phyloP scores from a whole-genome alignment of 148 eudicot genomes.

The Camellia lanceoleosa region DNA sequence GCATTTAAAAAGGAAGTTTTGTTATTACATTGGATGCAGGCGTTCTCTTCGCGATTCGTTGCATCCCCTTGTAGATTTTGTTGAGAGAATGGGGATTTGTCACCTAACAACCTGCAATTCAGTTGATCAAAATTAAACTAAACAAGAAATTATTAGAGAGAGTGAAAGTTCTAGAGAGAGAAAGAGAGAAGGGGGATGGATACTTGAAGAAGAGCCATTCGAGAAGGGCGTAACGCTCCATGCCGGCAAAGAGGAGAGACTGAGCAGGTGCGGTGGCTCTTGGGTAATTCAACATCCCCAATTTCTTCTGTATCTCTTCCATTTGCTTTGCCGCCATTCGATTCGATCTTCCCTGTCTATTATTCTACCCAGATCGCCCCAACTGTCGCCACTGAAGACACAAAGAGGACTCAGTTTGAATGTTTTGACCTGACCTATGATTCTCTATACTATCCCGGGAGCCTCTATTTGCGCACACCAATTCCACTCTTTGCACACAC shows the following conservation, averaged over 20 bases:
- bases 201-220: slow-evolving; percentile 99
- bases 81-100: slow-evolving; percentile 91
- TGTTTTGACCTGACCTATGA: too few species aligned
- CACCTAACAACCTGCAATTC: slow-evolving; percentile 69
- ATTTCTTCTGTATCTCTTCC: slow-evolving; percentile 91
- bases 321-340: slow-evolving; percentile 87
- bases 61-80: slow-evolving; percentile 84
- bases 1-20: neutral
- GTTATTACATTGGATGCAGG: slow-evolving; percentile 80
- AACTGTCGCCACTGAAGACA: neutral
- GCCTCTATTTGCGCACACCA: too few species aligned
- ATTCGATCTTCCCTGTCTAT: neutral
- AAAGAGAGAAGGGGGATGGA: neutral
- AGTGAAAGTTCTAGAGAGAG: neutral
- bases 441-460: too few species aligned
- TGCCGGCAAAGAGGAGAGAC: slow-evolving; percentile 95
- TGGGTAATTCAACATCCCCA: slow-evolving; percentile 71
- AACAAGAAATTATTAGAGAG: neutral
- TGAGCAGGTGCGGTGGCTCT: slow-evolving; percentile 92
- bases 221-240: slow-evolving; percentile 97
- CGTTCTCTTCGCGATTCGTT: slow-evolving; percentile 93
- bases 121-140: slow-evolving; percentile 10
- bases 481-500: too few species aligned
- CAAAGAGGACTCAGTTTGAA: too few species aligned
- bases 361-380: neutral